phyloP scores from a whole-genome alignment of 2,329 filamentous ascomycete genomes.

The Paecilomyces sp. region DNA sequence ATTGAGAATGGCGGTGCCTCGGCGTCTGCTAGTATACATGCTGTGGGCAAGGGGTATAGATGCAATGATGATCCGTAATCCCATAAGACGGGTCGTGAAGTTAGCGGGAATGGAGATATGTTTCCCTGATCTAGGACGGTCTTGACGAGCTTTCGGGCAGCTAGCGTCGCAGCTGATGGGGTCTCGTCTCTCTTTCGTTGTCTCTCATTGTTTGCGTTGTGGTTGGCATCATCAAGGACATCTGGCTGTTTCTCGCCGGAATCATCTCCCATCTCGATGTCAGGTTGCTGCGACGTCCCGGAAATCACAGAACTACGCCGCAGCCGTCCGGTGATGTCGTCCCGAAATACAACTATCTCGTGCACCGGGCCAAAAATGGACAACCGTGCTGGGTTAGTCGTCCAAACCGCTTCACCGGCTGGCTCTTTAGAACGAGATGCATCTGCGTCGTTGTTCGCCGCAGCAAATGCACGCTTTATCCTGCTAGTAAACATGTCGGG shows the following conservation, averaged over 20 bases:
- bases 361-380: constrained; percentile 81
- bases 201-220: neutral
- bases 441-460: constrained; percentile 65
- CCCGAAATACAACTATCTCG: constrained; percentile 79
- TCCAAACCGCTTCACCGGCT: constrained; percentile 74
- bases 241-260: neutral
- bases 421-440: constrained; percentile 42
- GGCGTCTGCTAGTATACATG: constrained; percentile 73
- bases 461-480: constrained; percentile 70
- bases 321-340: constrained; percentile 75
- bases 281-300: constrained; percentile 30
- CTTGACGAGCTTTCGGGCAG: constrained; percentile 74
- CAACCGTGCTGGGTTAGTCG: constrained; percentile 76
- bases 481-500: constrained; percentile 88
- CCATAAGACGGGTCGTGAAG: constrained; percentile 78
- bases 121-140: constrained; percentile 87
- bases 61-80: constrained; percentile 71
- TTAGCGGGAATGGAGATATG: constrained; percentile 77
- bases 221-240: neutral
- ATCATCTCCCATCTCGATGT: constrained; percentile 20
- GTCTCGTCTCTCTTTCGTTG: constrained; percentile 10
- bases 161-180: constrained; percentile 25
- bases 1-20: constrained; percentile 76
- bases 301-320: constrained; percentile 70
- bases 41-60: constrained; percentile 81